Base-by-base conservation (phyloP, 805 yeast genomes). In the Pichia sporocuriosa region DNA sequence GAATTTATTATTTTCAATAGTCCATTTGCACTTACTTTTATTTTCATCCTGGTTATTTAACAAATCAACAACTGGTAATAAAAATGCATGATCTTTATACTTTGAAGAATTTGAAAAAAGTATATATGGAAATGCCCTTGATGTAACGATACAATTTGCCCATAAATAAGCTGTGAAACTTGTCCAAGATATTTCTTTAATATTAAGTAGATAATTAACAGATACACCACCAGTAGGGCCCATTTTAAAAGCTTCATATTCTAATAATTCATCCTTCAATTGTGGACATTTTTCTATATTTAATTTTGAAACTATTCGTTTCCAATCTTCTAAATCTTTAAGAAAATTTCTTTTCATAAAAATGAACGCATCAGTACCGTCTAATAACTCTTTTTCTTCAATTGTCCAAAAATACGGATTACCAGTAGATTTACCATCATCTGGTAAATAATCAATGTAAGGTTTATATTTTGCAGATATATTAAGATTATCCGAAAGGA, bases 121-220 rank as follows among this genome's bases (percentile, higher is more conserved):
- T n/a, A 87, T 60, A 37, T 75, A 71, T 1, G 96, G 96, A 56
- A 89, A 89, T 0, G 93, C 83, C 48, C 97, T 70, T 1, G 95
- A 80, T 10, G 79, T 71, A 48, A 84, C 70, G 12, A 85, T 81
- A 35, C 75, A 67, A 32, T 73, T 64, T 0, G 94, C 77, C 96
- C 96, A 89, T 5, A 82, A 55, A 56, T 80, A 88, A 6, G 77
- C 79, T 0, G 77, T 66, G 51, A 84, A 82, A 43, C 77, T 67
- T 1, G 78, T 70, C 89, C 89, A 82, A 34, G 72, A 63, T 17
- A 44, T 47, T 10, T 44, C 39, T 27, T 46, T 46, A 3, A 40
- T 40, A 24, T 45, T 48, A 9, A 48, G 28, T 24, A 48, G 35
- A 28, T 48, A 48, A 27, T 48, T 25, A 13, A 48, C 51, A 1